Conservation (phyloP, 768 basidiomycete genomes). For the Rhodocollybia butyracea region DNA sequence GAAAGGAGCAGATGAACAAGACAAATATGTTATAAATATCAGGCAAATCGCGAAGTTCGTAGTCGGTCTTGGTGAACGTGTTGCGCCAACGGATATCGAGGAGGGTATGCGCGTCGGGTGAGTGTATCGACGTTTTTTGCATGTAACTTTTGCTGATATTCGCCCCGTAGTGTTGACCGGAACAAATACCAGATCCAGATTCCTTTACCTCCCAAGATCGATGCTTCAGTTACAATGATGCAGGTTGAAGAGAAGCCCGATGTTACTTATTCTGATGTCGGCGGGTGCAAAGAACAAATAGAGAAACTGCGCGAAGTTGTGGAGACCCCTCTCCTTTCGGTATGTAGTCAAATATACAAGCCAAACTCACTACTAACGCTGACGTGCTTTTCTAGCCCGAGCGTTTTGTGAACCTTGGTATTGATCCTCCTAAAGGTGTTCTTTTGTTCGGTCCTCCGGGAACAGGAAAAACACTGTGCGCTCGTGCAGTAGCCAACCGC, state of each 20-base stretch:
- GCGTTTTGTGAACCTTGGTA: constrained; percentile 95
- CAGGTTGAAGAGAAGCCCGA: constrained; percentile 99
- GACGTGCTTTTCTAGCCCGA: constrained; percentile 69
- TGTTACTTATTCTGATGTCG: constrained; percentile 96
- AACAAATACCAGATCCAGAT: constrained; percentile 99
- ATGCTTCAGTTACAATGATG: constrained; percentile 99
- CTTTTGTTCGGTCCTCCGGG: constrained; percentile 94
- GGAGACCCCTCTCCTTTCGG: constrained; percentile 91
- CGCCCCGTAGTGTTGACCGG: constrained; percentile 72
- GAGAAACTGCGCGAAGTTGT: constrained; percentile 99
- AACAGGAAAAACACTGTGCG: constrained; percentile 98
- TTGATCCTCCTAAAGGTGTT: constrained; percentile 98
- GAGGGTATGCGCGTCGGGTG: constrained; percentile 99
- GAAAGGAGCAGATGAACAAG: constrained; percentile 97
- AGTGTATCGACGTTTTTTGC: constrained; percentile 25
- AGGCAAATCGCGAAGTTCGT: constrained; percentile 99
- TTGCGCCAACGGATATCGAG: constrained; percentile 97
- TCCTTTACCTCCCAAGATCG: constrained; percentile 96
- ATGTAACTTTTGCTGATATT: background rate
- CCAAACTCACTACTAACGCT: constrained; percentile 13
- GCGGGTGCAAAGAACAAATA: constrained; percentile 99
- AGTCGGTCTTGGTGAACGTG: constrained; percentile 93
- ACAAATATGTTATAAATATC: constrained; percentile 99
- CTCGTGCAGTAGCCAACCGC: constrained; percentile 95
- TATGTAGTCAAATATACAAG: constrained; percentile 35